Evolutionary conservation across 371 early-diverging fungal genomes (phyloP).

Genomic region (Zopfochytrium polystomum): DNA sequence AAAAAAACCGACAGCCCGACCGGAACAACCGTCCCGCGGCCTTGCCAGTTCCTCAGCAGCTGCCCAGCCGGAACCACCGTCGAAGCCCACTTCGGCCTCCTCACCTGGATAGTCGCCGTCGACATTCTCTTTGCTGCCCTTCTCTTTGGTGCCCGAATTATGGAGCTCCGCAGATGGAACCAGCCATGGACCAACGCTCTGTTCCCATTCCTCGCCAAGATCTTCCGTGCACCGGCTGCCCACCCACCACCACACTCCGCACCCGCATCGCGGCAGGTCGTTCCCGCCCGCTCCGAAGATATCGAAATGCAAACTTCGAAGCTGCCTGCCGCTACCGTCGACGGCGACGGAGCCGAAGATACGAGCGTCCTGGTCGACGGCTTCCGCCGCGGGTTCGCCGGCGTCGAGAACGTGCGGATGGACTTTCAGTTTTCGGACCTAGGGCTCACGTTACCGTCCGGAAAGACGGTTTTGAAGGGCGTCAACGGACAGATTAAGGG

Average conservation of each 20-base stretch:
- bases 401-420: slow-evolving; percentile 25
- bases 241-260: too few species aligned
- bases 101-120: not conserved
- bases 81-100: slow-evolving; percentile 9
- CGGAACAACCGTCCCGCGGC: slow-evolving; percentile 1
- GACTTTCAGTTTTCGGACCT: slow-evolving; percentile 56
- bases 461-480: slow-evolving; percentile 53
- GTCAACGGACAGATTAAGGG: slow-evolving; percentile 49
- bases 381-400: too few species aligned
- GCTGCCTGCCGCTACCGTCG: too few species aligned
- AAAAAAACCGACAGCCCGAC: slow-evolving; percentile 30
- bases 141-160: slow-evolving; percentile 7
- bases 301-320: too few species aligned
- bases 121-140: slow-evolving; percentile 18
- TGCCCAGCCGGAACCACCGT: slow-evolving; percentile 6
- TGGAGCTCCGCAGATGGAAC: slow-evolving; percentile 13
- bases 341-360: too few species aligned
- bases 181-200: too few species aligned
- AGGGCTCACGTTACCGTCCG: slow-evolving; percentile 53
- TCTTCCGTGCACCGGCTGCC: too few species aligned
- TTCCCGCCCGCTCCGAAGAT: too few species aligned
- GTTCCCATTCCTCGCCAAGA: too few species aligned
- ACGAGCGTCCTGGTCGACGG: too few species aligned
- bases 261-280: too few species aligned
- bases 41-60: slow-evolving; percentile 6